Base-by-base conservation (phyloP, 116 monocot species). In the Phalaenopsis hybrid region DNA sequence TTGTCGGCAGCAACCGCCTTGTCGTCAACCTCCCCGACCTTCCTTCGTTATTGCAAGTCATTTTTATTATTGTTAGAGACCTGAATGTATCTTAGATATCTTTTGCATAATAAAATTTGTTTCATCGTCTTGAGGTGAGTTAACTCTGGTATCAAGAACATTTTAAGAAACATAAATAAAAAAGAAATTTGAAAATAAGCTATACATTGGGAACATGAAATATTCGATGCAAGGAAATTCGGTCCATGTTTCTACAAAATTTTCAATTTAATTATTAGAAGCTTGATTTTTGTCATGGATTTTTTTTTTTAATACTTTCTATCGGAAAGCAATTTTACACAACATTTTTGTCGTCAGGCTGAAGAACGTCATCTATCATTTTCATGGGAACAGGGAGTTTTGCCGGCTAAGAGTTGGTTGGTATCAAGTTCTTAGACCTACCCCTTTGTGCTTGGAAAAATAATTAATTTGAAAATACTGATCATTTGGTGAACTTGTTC, bases 361-460 rank as follows among this genome's bases (percentile, higher is more conserved):
- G 76, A 94, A 88, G 86, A 98, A 80, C 86, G 95, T 93, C 51
- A 90, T 95, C 18, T 84, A 88, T 80, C 92, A 98, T 87, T 98
- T 98, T 84, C 89, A 89, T 23, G 92, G 90, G n/a, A 98, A 98
- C 77, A 89, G 85, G 89, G 94, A 95, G 80, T 98, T 98, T 85
- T 88, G 83, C 55, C 86, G 95, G 75, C 84, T 98, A 59, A 89
- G 95, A 85, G 91, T 98, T 80, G 98, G 98, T 94, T 75, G n/a
- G 89, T 88, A 73, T 61, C 6, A 68, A 10, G 74, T 21, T 79
- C 76, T n/a, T 61, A 37, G 41, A 8, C 57, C 57, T 23, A 9
- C 44, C 34, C 16, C 41, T 75, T 65, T 78, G 58, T 21, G 20
- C 46, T 10, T 18, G 2, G 76, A 45, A 78, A 44, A 17, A 52